Base-by-base conservation (phyloP, 768 basidiomycete genomes). In the Boletus tomentosulus region DNA sequence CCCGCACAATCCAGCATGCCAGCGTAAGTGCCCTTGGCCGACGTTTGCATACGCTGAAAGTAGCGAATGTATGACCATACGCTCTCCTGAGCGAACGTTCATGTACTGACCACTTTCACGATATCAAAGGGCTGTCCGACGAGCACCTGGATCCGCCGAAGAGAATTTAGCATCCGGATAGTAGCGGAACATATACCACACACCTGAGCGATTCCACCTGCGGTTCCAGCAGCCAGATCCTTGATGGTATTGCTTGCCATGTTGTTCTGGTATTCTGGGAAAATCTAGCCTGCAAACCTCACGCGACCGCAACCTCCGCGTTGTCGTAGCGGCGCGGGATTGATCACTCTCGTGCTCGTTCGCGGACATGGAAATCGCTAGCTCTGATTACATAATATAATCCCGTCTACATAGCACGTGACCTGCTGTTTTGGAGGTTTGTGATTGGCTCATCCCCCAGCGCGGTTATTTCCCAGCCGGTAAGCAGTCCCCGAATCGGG, bases 111-210 rank as follows among this genome's bases (percentile, higher is more conserved):
- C 74, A 94, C 91, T 86, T 97, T 97, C 74, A 94, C 90, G 59
- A 96, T 94, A 71, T 98, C 94, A 71, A 98, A 98, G 12, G 94
- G 94, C 70, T 96, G 91, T 46, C 92, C 92, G 45, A 93, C 91
- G 44, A 93, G 77, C 55, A 92, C 89, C 88, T 91, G 50, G 22
- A 50, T 56, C 60, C 47, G 52, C 57, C 50, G 58, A 57, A 28
- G 48, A 39, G 46, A 51, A 44, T 48, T 55, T 24, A 44, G 19
- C 25, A 28, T 53, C 48, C 10, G 48, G 11, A 15, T 34, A 51
- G 22, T 41, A 13, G 9, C 34, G 43, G 51, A 39, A 39, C 22
- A 50, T 47, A 27, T 22, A n/a, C 19, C 19, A 57, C 63, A 51
- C 60, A 84, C 90, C 82, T 95, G 94, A 54, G 86, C 85, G 65